These are phyloP conservation scores for Huntiella abstrusa DNA, from an alignment of 2,329 filamentous ascomycete species.

Conservation along the genomic window DNA sequence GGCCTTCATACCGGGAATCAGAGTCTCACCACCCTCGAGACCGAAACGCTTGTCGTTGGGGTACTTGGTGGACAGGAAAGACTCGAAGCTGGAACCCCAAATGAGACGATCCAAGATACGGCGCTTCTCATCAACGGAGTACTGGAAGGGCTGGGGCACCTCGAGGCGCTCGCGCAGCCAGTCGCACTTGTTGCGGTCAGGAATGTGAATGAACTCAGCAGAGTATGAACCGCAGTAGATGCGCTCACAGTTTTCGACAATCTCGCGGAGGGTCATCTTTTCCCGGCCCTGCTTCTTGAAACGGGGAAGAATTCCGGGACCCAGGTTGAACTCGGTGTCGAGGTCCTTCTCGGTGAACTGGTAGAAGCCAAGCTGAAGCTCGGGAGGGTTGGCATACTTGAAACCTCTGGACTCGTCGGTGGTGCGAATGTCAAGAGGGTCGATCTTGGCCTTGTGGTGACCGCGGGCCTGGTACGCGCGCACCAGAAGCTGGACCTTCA, in stretches of 20 bases:
- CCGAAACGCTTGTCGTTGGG: slow-evolving; percentile 99
- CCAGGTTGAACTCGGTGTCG: slow-evolving; percentile 76
- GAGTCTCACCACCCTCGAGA: slow-evolving; percentile 87
- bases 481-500: slow-evolving; percentile 94
- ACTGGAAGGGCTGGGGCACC: slow-evolving; percentile 87
- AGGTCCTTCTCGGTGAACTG: slow-evolving; percentile 88
- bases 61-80: slow-evolving; percentile 91
- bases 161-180: slow-evolving; percentile 93
- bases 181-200: slow-evolving; percentile 91
- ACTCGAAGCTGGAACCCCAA: slow-evolving; percentile 95
- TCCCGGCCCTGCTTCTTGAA: slow-evolving; percentile 77
- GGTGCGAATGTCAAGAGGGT: slow-evolving; percentile 83
- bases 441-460: slow-evolving; percentile 95
- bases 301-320: slow-evolving; percentile 83
- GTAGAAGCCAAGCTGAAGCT: slow-evolving; percentile 85
- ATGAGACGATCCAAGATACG: slow-evolving; percentile 93
- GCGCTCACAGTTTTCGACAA: slow-evolving; percentile 79
- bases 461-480: slow-evolving; percentile 95
- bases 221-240: slow-evolving; percentile 97
- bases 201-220: slow-evolving; percentile 97
- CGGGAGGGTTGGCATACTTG: slow-evolving; percentile 73
- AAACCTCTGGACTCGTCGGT: slow-evolving; percentile 54
- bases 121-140: slow-evolving; percentile 95
- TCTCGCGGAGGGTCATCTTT: slow-evolving; percentile 94
- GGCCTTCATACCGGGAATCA: slow-evolving; percentile 98